Evolutionary conservation across 164 flowering plant species (phyloP).

Genomic region (Vitis labrusca): DNA sequence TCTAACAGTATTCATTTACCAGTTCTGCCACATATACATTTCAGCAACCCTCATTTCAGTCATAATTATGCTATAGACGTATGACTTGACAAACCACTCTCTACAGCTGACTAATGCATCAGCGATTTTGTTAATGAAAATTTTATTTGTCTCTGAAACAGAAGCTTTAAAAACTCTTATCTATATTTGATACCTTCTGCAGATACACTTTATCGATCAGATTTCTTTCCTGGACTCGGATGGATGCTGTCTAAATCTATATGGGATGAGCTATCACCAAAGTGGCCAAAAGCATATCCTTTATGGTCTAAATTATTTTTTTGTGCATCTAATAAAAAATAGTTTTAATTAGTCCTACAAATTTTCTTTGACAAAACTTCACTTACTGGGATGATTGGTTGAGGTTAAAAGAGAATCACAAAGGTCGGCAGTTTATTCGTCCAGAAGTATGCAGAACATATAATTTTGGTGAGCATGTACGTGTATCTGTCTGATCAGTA

Average conservation of each 20-base stretch:
- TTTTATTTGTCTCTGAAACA: not conserved
- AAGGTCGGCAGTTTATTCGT: slow-evolving; percentile 85
- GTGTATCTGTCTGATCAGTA: slow-evolving; percentile 18
- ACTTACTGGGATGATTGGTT: slow-evolving; percentile 99
- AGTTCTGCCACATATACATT: not conserved
- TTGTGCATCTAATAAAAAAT: slow-evolving; percentile 1
- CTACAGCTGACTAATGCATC: too few relatives aligned
- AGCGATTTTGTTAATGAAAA: too few relatives aligned
- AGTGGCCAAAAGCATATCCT: slow-evolving; percentile 99
- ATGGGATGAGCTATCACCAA: slow-evolving; percentile 97
- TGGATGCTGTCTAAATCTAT: slow-evolving; percentile 88
- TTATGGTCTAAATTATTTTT: slow-evolving; percentile 18
- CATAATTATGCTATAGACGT: not conserved
- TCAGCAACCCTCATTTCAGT: not conserved
- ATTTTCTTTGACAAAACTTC: slow-evolving; percentile 61
- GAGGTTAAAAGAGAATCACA: slow-evolving; percentile 86
- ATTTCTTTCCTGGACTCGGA: slow-evolving; percentile 99
- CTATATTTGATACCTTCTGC: slow-evolving; percentile 27
- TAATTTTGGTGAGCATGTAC: slow-evolving; percentile 97
- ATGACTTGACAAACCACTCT: not conserved
- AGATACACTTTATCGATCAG: slow-evolving; percentile 93
- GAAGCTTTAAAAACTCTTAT: slow-evolving; percentile 2
- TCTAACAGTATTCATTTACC: not conserved
- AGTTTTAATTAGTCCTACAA: not conserved
- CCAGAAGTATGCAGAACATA: slow-evolving; percentile 99